phyloP scores from a whole-genome alignment of 805 yeast genomes.

The Hanseniaspora nectarophila region DNA sequence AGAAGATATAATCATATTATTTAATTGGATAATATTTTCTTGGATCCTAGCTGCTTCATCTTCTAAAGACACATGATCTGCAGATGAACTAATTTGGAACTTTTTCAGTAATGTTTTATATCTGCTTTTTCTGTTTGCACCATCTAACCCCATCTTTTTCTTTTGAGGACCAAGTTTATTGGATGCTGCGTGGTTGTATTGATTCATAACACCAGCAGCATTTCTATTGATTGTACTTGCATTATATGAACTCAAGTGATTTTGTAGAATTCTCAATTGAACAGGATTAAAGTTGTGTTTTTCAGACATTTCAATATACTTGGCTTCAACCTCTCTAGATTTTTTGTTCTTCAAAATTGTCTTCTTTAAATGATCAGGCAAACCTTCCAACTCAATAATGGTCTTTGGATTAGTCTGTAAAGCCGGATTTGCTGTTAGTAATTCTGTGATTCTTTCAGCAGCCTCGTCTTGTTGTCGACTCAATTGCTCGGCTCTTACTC shows the following conservation, averaged over 20 bases:
- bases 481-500: constrained; percentile 2
- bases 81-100: background rate
- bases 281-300: constrained; percentile 14
- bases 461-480: constrained; percentile 6
- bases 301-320: constrained; percentile 13
- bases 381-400: constrained; percentile 4
- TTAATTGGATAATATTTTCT: constrained; percentile 9
- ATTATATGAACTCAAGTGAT: constrained; percentile 6
- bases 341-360: constrained; percentile 5
- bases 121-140: background rate
- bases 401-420: constrained; percentile 13
- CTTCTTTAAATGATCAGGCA: constrained; percentile 10
- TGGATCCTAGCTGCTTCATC: constrained; percentile 10
- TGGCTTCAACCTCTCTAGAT: constrained; percentile 11
- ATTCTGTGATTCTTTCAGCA: constrained; percentile 4
- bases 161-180: background rate
- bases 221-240: constrained; percentile 10
- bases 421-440: constrained; percentile 7
- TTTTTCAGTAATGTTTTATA: constrained; percentile 10
- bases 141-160: background rate
- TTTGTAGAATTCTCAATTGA: constrained; percentile 11
- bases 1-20: constrained; percentile 6
- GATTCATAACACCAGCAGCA: constrained; percentile 3
- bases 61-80: background rate
- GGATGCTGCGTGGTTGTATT: background rate